Base-by-base conservation (phyloP, 441 rosid species). In the Populus hybrid region DNA sequence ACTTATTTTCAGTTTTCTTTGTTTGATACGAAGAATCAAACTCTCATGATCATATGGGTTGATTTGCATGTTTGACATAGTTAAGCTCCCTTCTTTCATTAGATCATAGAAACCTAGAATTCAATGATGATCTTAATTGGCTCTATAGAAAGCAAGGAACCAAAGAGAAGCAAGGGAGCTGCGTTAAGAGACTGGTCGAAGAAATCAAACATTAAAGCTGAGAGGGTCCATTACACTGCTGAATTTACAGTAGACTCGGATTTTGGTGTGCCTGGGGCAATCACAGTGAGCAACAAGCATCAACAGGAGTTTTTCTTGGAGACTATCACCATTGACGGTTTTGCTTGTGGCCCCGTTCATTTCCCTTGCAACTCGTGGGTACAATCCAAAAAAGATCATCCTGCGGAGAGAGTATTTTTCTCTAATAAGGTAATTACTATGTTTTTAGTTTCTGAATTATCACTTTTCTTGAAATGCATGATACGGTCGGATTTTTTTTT, bases 281-380 rank as follows among this genome's bases (percentile, higher is more conserved):
- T 95, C 83, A 85, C 84, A 9, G 90, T 95, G 72, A 86, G 82
- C 24, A 95, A 95, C 79, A 92, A 92, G 80, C 99, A 95, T 67
- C 98, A 91, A 61, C 85, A 86, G 69, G 98, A 94, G 88, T 92
- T 95, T 59, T 95, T 90, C 77, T 75, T 95, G 75, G 98, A 95
- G 87, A 86, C 82, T 23, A 92, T 95, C 74, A 91, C 92, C 30
- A 78, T 95, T 35, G 98, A 94, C 83, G 97, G 97, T n/a, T 94
- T 94, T 81, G 89, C 95, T 61, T 81, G 81, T 79, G 97, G 95
- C 4, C 93, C 97, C 12, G 85, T 94, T 50, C 95, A 95, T 84
- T 95, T 95, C 80, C 95, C 95, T 14, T 92, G 99, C 80, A 94
- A 91, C 76, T 95, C 99, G 0, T 94, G 97, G 98, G 98, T 95